Base-by-base conservation (phyloP, 495 filamentous ascomycete genomes). In the Evansstolkia leycettana region DNA sequence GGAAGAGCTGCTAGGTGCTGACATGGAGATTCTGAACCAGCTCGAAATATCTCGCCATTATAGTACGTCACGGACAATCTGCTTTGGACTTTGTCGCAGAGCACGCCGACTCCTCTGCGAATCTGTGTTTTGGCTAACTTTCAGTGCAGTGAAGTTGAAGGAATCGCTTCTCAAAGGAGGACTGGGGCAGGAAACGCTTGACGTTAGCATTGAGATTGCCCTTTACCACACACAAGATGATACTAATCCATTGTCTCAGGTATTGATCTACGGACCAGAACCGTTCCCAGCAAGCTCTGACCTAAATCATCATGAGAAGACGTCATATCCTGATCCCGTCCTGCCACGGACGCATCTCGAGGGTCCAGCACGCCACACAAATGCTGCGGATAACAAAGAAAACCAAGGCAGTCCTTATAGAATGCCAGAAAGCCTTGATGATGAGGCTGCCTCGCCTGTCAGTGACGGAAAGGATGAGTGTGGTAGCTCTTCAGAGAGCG, bases 101-200 rank as follows among this genome's bases (percentile, higher is more conserved):
- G 20, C 4, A 23, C 20, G 20, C n/a, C n/a, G n/a, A n/a, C 15
- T 5, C 23, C 36, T 14, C 26, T 31, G 37, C 39, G 26, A 17
- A 18, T 42, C 12, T 34, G 19, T 29, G 34, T 28, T 37, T 31
- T 14, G n/a, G 20, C 35, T 7, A 13, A 9, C 5, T 12, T 1
- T 30, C n/a, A 26, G 12, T n/a, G 7, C 36, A 84, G 79, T 62
- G 37, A 76, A 73, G 35, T 61, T 87, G 23, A 72, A 64, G 35
- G 65, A 63, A 3, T 75, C 75, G 35, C 69, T 87, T 9, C 55
- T 76, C 34, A 65, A 62, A 34, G 76, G 74, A 19, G 80, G 80
- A 2, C 64, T 84, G 33, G 65, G 68, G 2, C 55, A 65, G 24
- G 73, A 76, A 32, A 75, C 70, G 13, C 55, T 87, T 27, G 63